Evolutionary conservation across 768 basidiomycete species (phyloP), one percentile per base, ranked within the genome.

Genomic region (Hydnum rufescens): DNA sequence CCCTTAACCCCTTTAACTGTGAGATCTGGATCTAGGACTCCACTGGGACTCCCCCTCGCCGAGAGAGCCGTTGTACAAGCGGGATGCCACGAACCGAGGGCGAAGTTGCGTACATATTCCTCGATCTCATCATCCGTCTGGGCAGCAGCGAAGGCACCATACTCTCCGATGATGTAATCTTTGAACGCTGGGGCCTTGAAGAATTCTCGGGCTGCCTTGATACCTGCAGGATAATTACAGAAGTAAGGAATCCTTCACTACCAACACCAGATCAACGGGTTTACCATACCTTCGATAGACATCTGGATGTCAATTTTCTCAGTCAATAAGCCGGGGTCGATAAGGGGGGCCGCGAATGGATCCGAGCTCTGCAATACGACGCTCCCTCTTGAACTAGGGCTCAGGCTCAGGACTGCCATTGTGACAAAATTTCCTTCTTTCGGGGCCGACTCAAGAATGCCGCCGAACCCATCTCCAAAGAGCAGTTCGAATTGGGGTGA

Each of bases 1-100:
- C 66, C 64, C 51, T 60, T 58, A 3, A 65, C 58, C 3, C 73
- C 74, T 36, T 71, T 64, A 32, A 76, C 71, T 23, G 60, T 55
- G 54, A 75, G 53, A 49, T 61, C 57, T 26, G 71, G 32, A 44
- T 74, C 72, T 44, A 75, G 63, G 0, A 73, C 72, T 4, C 72
- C 13, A 36, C 29, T n/a, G 5, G 16, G 28, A 31, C 49, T 50
- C 8, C 26, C 26, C 44, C 25, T 16, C 16, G 44, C 44, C 8
- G 13, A 13, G 16, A 47, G 13, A 25, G 25, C 44, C 8, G 26
- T 13, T 8, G 44, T 47, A 39, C 36, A 39, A 39, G 13, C 1
- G 13, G 13, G 13, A 22, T 39, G 36, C 22, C 36, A 22, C 22
- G 44, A 8, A 47, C 44, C 13, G 8, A 47, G 13, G 13, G 44